These are phyloP conservation scores for Pachyrhizus erosus DNA, from an alignment of 306 rosid genomes.

Conservation along the genomic window DNA sequence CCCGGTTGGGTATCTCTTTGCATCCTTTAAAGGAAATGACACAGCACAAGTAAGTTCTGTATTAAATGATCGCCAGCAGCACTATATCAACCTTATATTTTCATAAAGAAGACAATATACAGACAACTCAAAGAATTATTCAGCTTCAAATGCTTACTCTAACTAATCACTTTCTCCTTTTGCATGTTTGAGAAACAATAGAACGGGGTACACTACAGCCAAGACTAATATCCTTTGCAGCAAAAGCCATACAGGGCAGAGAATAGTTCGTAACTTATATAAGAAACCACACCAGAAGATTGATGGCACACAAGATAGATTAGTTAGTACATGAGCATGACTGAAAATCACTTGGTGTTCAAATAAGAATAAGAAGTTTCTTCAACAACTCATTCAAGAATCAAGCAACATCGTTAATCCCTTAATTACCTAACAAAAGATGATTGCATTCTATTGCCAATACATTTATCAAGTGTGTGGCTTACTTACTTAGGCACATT, in stretches of 20 bases:
- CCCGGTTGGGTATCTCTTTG: constrained; percentile 81
- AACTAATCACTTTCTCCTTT: neutral
- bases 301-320: constrained; percentile 9
- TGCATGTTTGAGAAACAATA: constrained; percentile 14
- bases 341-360: constrained; percentile 23
- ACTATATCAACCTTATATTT: constrained; percentile 26
- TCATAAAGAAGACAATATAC: constrained; percentile 1
- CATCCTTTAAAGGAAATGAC: constrained; percentile 51
- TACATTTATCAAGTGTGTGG: constrained; percentile 14
- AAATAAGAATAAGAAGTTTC: constrained; percentile 1
- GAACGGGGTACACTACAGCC: neutral
- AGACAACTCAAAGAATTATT: neutral
- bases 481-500: constrained; percentile 67
- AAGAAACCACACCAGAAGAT: constrained; percentile 27
- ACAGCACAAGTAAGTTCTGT: constrained; percentile 27
- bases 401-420: neutral
- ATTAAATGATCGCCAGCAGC: neutral
- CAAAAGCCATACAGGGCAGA: neutral
- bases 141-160: constrained; percentile 26
- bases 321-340: constrained; percentile 14
- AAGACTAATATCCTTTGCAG: neutral
- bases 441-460: neutral
- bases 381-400: constrained; percentile 28
- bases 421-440: neutral
- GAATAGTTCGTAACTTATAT: neutral